Conservation (phyloP, 1,284 basidiomycete genomes). For the Ganoderma leucocontextum region DNA sequence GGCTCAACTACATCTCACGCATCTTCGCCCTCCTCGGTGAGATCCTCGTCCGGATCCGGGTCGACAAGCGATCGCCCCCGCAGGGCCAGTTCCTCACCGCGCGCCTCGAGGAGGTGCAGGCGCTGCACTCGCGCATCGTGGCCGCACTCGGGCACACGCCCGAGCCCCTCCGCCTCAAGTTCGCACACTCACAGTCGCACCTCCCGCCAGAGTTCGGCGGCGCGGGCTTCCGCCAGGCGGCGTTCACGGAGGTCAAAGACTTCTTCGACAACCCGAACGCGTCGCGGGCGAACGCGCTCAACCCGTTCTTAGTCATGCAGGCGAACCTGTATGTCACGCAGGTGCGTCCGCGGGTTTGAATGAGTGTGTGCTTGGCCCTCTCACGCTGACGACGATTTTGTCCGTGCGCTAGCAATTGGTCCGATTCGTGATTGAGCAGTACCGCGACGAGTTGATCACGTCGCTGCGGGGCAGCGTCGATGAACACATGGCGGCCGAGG, state of each 20-base stretch:
- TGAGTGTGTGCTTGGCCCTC: neutral
- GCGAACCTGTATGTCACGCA: slow-evolving; percentile 90
- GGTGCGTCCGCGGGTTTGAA: slow-evolving; percentile 58
- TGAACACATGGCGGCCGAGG: slow-evolving; percentile 71
- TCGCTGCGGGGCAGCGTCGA: slow-evolving; percentile 71
- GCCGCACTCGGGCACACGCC: slow-evolving; percentile 74
- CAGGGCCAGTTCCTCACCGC: slow-evolving; percentile 85
- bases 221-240: slow-evolving; percentile 77
- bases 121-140: slow-evolving; percentile 76
- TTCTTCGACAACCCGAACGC: slow-evolving; percentile 91
- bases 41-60: slow-evolving; percentile 83
- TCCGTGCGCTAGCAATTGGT: slow-evolving; percentile 77
- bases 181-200: slow-evolving; percentile 53
- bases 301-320: slow-evolving; percentile 90
- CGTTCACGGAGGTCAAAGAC: slow-evolving; percentile 86
- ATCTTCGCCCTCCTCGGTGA: slow-evolving; percentile 86
- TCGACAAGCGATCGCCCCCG: slow-evolving; percentile 84
- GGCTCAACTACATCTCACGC: slow-evolving; percentile 86
- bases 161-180: slow-evolving; percentile 74
- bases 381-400: neutral
- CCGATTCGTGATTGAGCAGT: slow-evolving; percentile 89
- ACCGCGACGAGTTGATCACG: slow-evolving; percentile 81
- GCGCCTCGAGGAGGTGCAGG: slow-evolving; percentile 80
- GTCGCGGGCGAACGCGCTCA: slow-evolving; percentile 80
- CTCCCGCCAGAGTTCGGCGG: slow-evolving; percentile 70